Percentiles rank a stretch among this genome's conserved stretches.
These are phyloP conservation scores for Gyrodon lividus DNA, from an alignment of 768 basidiomycete genomes.

Conservation along the genomic window DNA sequence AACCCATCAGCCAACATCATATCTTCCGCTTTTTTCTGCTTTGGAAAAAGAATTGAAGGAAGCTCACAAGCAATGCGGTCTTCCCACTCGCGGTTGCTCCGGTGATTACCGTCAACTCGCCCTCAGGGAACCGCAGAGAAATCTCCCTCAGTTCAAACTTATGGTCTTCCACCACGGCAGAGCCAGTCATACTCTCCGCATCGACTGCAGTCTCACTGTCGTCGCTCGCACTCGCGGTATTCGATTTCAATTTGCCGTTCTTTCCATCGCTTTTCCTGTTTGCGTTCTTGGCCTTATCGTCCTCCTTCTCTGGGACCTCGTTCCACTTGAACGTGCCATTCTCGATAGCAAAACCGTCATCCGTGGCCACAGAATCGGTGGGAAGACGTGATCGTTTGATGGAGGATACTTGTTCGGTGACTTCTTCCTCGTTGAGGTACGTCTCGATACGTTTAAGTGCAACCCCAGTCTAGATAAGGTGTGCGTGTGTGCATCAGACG, in stretches of 20 bases:
- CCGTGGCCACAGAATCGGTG: slow-evolving; percentile 19
- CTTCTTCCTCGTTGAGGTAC: slow-evolving; percentile 63
- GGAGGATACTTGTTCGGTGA: slow-evolving; percentile 56
- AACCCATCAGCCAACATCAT: not conserved
- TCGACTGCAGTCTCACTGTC: slow-evolving; percentile 15
- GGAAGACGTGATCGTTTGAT: slow-evolving; percentile 42
- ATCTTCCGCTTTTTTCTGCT: too few relatives aligned
- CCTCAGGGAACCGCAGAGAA: slow-evolving; percentile 45
- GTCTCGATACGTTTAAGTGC: slow-evolving; percentile 59
- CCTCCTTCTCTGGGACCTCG: slow-evolving; percentile 38
- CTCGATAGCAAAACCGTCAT: slow-evolving; percentile 46
- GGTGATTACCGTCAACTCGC: slow-evolving; percentile 45
- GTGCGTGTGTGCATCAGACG: too few relatives aligned
- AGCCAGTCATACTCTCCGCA: slow-evolving; percentile 11
- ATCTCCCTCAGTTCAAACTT: slow-evolving; percentile 45
- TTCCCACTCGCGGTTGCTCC: slow-evolving; percentile 52
- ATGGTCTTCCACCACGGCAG: slow-evolving; percentile 24
- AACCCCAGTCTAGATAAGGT: slow-evolving; percentile 43
- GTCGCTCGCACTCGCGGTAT: slow-evolving; percentile 3
- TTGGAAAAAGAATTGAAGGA: not conserved
- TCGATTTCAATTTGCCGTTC: not conserved
- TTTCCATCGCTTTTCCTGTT: slow-evolving; percentile 16
- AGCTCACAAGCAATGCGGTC: slow-evolving; percentile 42
- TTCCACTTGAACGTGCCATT: slow-evolving; percentile 59
- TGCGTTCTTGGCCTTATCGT: slow-evolving; percentile 25